phyloP scores from a whole-genome alignment of 2,329 filamentous ascomycete genomes.

The Aspergillus sp. region DNA sequence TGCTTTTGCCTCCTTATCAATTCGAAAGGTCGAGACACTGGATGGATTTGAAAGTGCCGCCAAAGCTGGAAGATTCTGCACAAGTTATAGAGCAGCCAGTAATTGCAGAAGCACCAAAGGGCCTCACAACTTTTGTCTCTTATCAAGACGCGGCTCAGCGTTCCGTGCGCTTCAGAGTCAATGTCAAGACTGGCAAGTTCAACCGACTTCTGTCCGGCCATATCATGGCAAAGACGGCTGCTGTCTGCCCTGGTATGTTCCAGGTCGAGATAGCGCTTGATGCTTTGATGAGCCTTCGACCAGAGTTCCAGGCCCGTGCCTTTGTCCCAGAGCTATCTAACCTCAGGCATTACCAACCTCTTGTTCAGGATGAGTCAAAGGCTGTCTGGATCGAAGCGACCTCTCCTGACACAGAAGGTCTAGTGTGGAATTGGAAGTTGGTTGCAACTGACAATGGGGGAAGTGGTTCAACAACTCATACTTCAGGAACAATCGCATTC shows the following conservation, averaged over 20 bases:
- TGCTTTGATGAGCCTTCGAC: conserved; percentile 30
- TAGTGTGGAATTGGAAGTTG: conserved; percentile 31
- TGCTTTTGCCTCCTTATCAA: conserved; percentile 44
- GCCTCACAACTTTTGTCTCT: conserved; percentile 29
- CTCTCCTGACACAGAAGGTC: conserved; percentile 4
- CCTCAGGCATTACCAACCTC: conserved; percentile 29
- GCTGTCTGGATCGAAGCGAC: conserved; percentile 27
- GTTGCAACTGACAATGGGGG: conserved; percentile 9
- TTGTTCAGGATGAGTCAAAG: conserved; percentile 11
- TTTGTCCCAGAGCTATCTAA: conserved; percentile 24
- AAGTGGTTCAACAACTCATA: not conserved
- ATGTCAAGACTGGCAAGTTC: not conserved
- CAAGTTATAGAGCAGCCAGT: not conserved
- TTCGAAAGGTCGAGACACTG: conserved; percentile 43
- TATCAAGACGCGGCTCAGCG: conserved; percentile 19
- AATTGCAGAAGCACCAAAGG: conserved; percentile 12
- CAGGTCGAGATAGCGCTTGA: conserved; percentile 38
- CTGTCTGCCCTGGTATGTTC: conserved; percentile 41
- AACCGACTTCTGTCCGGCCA: not conserved
- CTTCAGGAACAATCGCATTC: not conserved
- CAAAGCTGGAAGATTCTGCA: not conserved
- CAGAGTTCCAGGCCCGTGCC: conserved; percentile 18
- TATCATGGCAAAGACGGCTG: conserved; percentile 36
- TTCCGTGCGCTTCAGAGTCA: conserved; percentile 14
- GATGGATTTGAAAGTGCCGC: conserved; percentile 30